Base-by-base conservation (phyloP, 805 yeast species). In the Wickerhamiella vanderwaltii region DNA sequence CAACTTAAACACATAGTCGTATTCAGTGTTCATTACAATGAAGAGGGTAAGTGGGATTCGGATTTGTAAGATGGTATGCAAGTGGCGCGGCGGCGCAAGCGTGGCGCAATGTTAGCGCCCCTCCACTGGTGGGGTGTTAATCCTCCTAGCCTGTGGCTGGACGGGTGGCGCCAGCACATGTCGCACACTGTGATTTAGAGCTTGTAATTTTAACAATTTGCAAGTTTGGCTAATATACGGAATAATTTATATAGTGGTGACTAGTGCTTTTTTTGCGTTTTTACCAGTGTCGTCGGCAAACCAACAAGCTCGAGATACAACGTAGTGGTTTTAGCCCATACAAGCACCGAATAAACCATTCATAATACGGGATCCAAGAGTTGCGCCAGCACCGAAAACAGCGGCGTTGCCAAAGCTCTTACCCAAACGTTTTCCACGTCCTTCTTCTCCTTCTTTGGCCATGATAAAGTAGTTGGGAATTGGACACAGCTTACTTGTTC, bases 1-100 rank as follows among this genome's bases (percentile, higher is more conserved):
- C 53, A 91, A 75, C 66, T 91, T 91, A 69, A 91, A 91, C 59
- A 91, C 73, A 62, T 86, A 91, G 66, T 91, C 98, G 95, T 91
- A 91, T 67, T 38, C 41, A 23, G 41, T 38, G 41, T 38, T 38
- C 41, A 38, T 38, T 33, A 33, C 9, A 26, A 33, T 25, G 31
- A n/a, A 13, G 13, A 18, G 26, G 36, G 23, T 33, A 26, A 25
- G 36, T 26, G 18, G 36, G 36, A 26, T 25, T 33, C 17, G 5
- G 18, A 22, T 20, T 9, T 31, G 23, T 31, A 6, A 17, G 5
- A 4, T 22, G 35, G 35, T n/a, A n/a, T n/a, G n/a, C n/a, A n/a
- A n/a, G n/a, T n/a, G n/a, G n/a, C n/a, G n/a, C n/a, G n/a, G n/a
- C n/a, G n/a, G n/a, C n/a, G n/a, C n/a, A n/a, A n/a, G n/a, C n/a